phyloP scores from a whole-genome alignment of 306 rosid genomes.

The Dicorynia guianensis region DNA sequence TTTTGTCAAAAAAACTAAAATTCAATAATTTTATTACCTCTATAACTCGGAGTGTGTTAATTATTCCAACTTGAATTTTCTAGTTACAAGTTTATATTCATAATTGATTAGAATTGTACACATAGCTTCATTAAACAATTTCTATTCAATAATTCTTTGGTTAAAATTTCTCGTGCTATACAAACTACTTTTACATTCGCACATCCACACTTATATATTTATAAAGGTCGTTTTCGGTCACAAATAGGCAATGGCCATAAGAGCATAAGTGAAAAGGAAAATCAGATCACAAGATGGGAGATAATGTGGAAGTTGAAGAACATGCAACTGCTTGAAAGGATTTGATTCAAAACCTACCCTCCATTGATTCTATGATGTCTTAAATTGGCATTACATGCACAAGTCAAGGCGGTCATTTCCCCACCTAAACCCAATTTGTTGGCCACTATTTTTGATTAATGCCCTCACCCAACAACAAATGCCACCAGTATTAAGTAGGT shows the following conservation, averaged over 20 bases:
- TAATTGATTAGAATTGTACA: too few relatives aligned
- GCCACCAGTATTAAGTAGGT: slow-evolving; percentile 48
- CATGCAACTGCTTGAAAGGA: slow-evolving; percentile 38
- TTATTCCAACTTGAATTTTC: too few relatives aligned
- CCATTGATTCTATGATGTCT: slow-evolving; percentile 29
- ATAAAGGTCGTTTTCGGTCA: too few relatives aligned
- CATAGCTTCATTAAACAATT: too few relatives aligned
- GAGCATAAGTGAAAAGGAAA: background rate
- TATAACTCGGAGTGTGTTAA: too few relatives aligned
- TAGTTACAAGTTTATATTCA: too few relatives aligned
- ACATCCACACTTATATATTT: too few relatives aligned
- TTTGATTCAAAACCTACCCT: slow-evolving; percentile 43
- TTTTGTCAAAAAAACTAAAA: too few relatives aligned
- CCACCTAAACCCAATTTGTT: slow-evolving; percentile 45
- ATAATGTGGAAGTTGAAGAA: slow-evolving; percentile 33
- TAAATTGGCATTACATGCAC: slow-evolving; percentile 53
- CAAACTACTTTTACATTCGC: too few relatives aligned
- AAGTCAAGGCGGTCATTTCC: slow-evolving; percentile 56
- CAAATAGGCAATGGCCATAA: background rate
- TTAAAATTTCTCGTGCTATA: too few relatives aligned
- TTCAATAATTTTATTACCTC: too few relatives aligned
- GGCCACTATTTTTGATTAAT: slow-evolving; percentile 41
- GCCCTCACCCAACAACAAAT: slow-evolving; percentile 9
- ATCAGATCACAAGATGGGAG: background rate
- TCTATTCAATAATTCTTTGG: too few relatives aligned